A percentile compares a stretch with the other conserved stretches of the same genome.
These are phyloP conservation scores for Metahyphopichia silvanorum DNA, from an alignment of 805 yeast genomes.

Conservation along the genomic window DNA sequence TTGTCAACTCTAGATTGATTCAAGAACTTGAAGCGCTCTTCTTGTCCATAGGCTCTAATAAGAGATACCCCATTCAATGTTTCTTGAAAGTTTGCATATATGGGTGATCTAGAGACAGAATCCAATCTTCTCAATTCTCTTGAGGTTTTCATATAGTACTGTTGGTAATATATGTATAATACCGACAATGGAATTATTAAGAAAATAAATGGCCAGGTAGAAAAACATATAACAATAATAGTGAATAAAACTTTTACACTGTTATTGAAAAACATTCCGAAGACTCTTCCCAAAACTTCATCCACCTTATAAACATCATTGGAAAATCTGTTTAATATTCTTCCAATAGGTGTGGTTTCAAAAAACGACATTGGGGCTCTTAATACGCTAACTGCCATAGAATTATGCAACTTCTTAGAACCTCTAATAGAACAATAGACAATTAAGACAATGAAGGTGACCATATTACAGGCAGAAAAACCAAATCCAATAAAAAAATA, in stretches of 20 bases:
- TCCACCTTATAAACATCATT: conserved; percentile 89
- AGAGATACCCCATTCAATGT: conserved; percentile 72
- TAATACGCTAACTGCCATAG: conserved; percentile 68
- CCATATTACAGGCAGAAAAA: conserved; percentile 56
- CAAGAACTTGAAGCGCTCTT: conserved; percentile 57
- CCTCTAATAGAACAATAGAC: conserved; percentile 80
- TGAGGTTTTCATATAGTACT: conserved; percentile 70
- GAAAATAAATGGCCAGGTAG: conserved; percentile 84
- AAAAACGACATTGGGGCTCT: conserved; percentile 94
- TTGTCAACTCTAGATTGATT: conserved; percentile 73
- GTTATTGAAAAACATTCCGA: conserved; percentile 64
- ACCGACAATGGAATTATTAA: conserved; percentile 67
- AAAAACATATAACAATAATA: conserved; percentile 70
- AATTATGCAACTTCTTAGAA: conserved; percentile 69
- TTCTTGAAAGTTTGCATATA: conserved; percentile 82
- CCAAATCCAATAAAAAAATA: conserved; percentile 74
- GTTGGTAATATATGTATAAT: conserved; percentile 70
- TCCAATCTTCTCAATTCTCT: conserved; percentile 82
- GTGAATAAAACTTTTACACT: conserved; percentile 68
- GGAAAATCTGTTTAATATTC: conserved; percentile 87
- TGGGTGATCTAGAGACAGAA: conserved; percentile 76
- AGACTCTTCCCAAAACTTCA: conserved; percentile 69
- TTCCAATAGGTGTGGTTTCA: conserved; percentile 93
- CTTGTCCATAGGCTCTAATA: conserved; percentile 71
- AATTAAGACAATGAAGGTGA: conserved; percentile 72